Evolutionary conservation across 2,329 filamentous ascomycete genomes (phyloP), one percentile per base, ranked within the genome.

Genomic region (Phyllosticta citriasiana): DNA sequence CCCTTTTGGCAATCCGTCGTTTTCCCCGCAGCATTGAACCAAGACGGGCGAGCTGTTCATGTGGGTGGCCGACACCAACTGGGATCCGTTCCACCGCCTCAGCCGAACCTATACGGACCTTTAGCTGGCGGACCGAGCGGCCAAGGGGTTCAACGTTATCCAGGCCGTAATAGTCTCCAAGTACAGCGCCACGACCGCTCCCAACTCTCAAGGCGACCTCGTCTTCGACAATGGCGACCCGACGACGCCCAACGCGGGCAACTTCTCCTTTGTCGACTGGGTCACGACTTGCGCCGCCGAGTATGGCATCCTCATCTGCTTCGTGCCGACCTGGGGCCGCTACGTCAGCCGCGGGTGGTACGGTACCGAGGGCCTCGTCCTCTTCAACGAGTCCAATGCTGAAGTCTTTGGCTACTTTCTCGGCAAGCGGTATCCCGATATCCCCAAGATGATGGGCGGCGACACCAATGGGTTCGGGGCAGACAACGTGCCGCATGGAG

Each of bases 1-100:
- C 27, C 5, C 27, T 30, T 30, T 30, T 8, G 27, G 27, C 27
- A 30, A 30, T 2, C 1, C 27, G 27, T 30, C 19, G 19, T 22
- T 22, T 22, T 22, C 19, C 2, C 19, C 19, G 19, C 19, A 22
- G 19, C 25, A 59, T 33, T 27, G 51, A 6, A 59, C 57, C 9
- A 55, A 26, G n/a, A 54, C 27, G 10, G 51, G 57, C 1, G 57
- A 53, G 57, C 57, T 27, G 7, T 54, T 59, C 22, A 40, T 59
- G 27, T 59, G 51, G 57, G n/a, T 40, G 12, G 51, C 51, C 12
- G 57, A 59, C 51, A n/a, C n/a, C n/a, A n/a, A n/a, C n/a, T n/a
- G 57, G 57, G 57, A 59, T 30, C 52, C 54, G 16, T 59, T 59
- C 57, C 57, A 59, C 57, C 57, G 57, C 12, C 57, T 59, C 8